A percentile compares a stretch with the other conserved stretches of the same genome.
Evolutionary conservation across 2,329 filamentous ascomycete species (phyloP).

Genomic region (Aspergillus eucalypticola): DNA sequence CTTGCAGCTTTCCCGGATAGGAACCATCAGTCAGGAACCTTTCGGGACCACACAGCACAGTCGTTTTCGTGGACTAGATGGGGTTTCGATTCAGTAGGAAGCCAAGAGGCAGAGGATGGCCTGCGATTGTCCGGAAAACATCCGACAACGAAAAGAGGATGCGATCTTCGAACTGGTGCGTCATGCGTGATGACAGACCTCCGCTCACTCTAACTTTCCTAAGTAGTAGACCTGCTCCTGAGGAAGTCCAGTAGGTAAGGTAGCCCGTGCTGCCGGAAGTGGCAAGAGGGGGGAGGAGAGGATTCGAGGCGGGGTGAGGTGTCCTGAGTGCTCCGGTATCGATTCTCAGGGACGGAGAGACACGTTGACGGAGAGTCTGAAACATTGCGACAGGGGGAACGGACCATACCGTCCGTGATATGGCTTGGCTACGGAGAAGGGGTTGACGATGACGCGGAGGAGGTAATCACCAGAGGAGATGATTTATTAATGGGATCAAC

Average conservation of each 20-base stretch:
- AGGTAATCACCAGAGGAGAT: not conserved
- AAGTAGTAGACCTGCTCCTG: not conserved
- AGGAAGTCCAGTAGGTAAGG: not conserved
- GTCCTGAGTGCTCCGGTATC: not conserved
- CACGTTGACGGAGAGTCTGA: conserved; percentile 13
- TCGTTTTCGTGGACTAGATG: not conserved
- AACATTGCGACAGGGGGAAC: conserved; percentile 10
- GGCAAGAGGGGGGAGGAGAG: not conserved
- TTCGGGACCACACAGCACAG: conserved; percentile 7
- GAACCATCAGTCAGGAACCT: conserved; percentile 19
- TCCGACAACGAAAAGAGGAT: conserved; percentile 11
- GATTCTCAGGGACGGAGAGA: conserved; percentile 14
- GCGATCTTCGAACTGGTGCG: conserved; percentile 13
- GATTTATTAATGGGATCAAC: not conserved
- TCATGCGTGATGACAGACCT: conserved; percentile 7
- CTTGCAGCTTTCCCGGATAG: conserved; percentile 7
- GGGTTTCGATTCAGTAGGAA: not conserved
- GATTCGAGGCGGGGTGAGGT: conserved; percentile 12
- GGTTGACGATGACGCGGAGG: conserved; percentile 6
- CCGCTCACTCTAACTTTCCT: not conserved
- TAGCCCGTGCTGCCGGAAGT: conserved; percentile 10
- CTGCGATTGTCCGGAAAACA: conserved; percentile 11
- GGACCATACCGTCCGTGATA: conserved; percentile 5
- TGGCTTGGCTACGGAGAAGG: conserved; percentile 8
- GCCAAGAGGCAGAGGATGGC: not conserved